Base-by-base conservation (phyloP, 2,329 filamentous ascomycete species). In the Aspergillus neoniger region DNA sequence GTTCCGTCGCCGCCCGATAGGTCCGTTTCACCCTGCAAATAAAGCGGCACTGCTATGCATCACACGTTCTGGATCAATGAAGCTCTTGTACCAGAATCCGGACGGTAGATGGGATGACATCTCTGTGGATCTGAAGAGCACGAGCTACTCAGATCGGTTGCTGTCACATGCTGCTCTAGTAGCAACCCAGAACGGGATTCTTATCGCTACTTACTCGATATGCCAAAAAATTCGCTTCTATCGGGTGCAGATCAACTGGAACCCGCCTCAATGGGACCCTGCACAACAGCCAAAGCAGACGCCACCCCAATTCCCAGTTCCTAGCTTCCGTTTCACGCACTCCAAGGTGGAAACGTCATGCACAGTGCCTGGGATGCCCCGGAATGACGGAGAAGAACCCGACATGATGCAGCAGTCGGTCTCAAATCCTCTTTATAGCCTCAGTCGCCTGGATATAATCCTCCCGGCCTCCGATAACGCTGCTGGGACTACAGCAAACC, bases 1-100 rank as follows among this genome's bases (percentile, higher is more conserved):
- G 58, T 86, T 85, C 9, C 84, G 87, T 55, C 82, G 88, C 36
- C 85, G 87, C 39, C 86, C 87, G 9, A 83, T 86, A 44, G 89
- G 89, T 3, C 91, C 92, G 4, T 88, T 85, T 62, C 91, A 96
- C 72, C 73, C 75, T 6, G 71, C 86, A 2, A 82, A 82, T 56
- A 92, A 91, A 73, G 89, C 90, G 52, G 90, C 91, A 1, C 77
- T 97, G 47, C 76, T 96, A 12, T 90, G 88, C 65, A 84, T 96
- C 56, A 95, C 91, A 30, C 85, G 88, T 48, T 87, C 87, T 67
- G 91, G 91, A 7, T 78, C 86, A 51, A 80, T 97, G 57, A 89
- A 88, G 69, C 81, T 97, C 69, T 83, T 93, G 52, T 96, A 89
- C 78, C 86, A 90, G 43, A 91, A 93, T 65, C 87, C 86, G 47